Evolutionary conservation across 129 eudicot genomes (phyloP).

Genomic region (Rutidosis leptorrhynchoides): DNA sequence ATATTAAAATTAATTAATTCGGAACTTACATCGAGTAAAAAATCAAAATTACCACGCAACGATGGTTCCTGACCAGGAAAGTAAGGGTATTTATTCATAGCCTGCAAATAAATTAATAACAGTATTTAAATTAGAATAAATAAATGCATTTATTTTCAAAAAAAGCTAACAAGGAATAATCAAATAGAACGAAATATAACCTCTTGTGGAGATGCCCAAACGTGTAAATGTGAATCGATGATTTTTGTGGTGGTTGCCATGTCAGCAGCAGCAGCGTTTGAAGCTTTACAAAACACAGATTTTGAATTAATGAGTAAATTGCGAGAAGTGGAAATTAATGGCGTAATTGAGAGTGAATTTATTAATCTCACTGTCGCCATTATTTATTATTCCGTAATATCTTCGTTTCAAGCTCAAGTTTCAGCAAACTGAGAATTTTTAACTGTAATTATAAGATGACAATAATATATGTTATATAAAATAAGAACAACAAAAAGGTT

Average conservation of each 20-base stretch:
- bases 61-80: constrained; percentile 90
- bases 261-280: not conserved
- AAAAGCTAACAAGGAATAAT: too few species aligned
- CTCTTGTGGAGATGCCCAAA: constrained; percentile 88
- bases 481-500: constrained; percentile 34
- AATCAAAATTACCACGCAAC: constrained; percentile 60
- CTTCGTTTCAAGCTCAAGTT: not conserved
- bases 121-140: not conserved
- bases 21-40: constrained; percentile 54
- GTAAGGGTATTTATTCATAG: constrained; percentile 67
- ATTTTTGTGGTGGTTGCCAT: constrained; percentile 39
- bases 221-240: constrained; percentile 86
- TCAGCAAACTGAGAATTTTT: too few species aligned
- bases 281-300: constrained; percentile 13
- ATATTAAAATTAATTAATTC: not conserved
- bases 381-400: not conserved
- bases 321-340: constrained; percentile 6
- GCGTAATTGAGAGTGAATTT: constrained; percentile 1
- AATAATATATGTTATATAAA: too few species aligned
- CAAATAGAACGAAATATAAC: constrained; percentile 19
- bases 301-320: not conserved
- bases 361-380: constrained; percentile 19
- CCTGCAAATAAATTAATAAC: constrained; percentile 33
- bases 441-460: too few species aligned
- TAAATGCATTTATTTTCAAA: not conserved